Conservation (phyloP, 306 rosid genomes). For the Cicer yamashitae region DNA sequence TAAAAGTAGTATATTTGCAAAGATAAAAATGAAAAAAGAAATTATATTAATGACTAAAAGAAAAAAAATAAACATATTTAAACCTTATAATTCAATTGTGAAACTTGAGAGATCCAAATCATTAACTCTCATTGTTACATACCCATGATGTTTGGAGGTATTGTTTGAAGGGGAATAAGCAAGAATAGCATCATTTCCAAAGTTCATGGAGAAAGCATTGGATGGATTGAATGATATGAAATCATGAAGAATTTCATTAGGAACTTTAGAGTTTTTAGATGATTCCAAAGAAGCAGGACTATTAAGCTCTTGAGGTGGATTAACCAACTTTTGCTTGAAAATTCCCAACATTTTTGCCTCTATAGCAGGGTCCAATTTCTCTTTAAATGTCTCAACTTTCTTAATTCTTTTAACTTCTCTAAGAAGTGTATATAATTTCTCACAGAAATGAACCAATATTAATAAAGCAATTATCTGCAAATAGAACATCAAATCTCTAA, state of each 20-base stretch:
- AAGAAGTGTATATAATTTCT: conserved; percentile 40
- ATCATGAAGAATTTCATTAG: conserved; percentile 57
- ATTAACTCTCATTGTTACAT: conserved; percentile 22
- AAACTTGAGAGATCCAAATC: conserved; percentile 19
- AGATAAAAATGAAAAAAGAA: no score
- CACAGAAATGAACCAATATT: conserved; percentile 49
- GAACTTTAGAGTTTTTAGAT: conserved; percentile 56
- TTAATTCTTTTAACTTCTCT: background rate
- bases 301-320: conserved; percentile 86
- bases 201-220: conserved; percentile 64
- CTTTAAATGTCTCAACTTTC: conserved; percentile 29
- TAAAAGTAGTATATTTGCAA: background rate
- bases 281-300: conserved; percentile 66
- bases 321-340: conserved; percentile 73
- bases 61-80: no score
- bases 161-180: conserved; percentile 59
- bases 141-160: conserved; percentile 55
- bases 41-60: no score
- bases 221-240: conserved; percentile 57
- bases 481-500: conserved; percentile 39
- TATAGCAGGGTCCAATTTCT: background rate
- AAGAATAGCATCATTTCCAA: conserved; percentile 60
- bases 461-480: conserved; percentile 49
- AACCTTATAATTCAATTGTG: background rate
- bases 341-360: conserved; percentile 72